Conservation (phyloP, 1,139 yeast species). For the Scheffersomyces stambukii region DNA sequence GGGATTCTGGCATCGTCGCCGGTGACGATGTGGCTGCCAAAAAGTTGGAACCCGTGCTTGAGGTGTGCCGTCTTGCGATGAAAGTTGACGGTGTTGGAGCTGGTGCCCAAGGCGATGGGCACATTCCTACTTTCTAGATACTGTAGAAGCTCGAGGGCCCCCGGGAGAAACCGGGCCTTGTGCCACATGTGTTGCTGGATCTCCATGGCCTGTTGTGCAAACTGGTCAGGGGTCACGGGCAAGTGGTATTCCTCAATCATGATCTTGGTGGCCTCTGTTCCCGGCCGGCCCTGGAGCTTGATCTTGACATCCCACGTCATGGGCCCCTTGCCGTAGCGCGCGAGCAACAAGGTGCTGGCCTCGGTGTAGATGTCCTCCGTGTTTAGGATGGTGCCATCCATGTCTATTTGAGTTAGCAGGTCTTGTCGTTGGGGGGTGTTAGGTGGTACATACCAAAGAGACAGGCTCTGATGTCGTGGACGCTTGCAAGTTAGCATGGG, state of each 20-base stretch:
- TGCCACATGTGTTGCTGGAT: slow-evolving; percentile 64
- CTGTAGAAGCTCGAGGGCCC: slow-evolving; percentile 67
- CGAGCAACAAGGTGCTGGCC: slow-evolving; percentile 62
- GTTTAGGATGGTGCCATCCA: slow-evolving; percentile 91
- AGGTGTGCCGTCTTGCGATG: slow-evolving; percentile 68
- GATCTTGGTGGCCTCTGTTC: slow-evolving; percentile 55
- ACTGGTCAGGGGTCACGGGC: slow-evolving; percentile 64
- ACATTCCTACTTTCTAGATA: slow-evolving; percentile 44
- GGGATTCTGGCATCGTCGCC: slow-evolving; percentile 88
- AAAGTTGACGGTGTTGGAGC: slow-evolving; percentile 62
- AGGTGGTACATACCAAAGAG: slow-evolving; percentile 58
- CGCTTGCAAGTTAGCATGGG: slow-evolving; percentile 7
- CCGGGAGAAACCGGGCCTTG: slow-evolving; percentile 67
- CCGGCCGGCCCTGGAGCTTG: slow-evolving; percentile 87
- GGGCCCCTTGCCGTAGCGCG: slow-evolving; percentile 66
- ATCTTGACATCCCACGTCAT: slow-evolving; percentile 89
- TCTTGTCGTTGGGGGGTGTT: no score
- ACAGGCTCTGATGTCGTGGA: slow-evolving; percentile 60
- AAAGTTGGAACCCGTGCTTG: slow-evolving; percentile 54
- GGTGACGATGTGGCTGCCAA: slow-evolving; percentile 67
- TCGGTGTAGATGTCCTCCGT: slow-evolving; percentile 89
- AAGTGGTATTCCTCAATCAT: slow-evolving; percentile 66
- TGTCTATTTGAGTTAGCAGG: slow-evolving; percentile 43
- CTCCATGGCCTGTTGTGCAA: slow-evolving; percentile 44
- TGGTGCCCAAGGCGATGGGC: slow-evolving; percentile 92